Conservation (phyloP, 1,139 yeast species). For the Zygoascus sp. region DNA sequence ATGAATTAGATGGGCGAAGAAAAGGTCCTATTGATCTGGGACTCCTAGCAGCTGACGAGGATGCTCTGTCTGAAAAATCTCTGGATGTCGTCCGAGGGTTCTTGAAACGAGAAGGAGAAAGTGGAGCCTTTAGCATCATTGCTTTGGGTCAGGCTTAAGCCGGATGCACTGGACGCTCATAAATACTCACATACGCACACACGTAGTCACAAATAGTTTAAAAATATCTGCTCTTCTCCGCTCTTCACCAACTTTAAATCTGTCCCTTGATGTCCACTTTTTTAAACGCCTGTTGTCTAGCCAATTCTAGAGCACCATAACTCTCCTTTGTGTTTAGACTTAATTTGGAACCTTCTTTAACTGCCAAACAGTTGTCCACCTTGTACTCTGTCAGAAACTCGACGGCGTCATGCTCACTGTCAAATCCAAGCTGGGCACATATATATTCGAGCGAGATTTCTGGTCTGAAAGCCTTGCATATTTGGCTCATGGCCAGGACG, state of each 20-base stretch:
- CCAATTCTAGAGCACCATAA: slow-evolving; percentile 43
- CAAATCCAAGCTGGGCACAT: slow-evolving; percentile 46
- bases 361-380: slow-evolving; percentile 37
- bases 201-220: neutral
- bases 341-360: slow-evolving; percentile 10
- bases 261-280: slow-evolving; percentile 94
- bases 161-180: neutral
- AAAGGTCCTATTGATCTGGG: slow-evolving; percentile 72
- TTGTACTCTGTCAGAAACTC: slow-evolving; percentile 44
- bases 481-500: slow-evolving; percentile 52
- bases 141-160: slow-evolving; percentile 30
- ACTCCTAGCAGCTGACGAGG: slow-evolving; percentile 38
- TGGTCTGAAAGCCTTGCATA: slow-evolving; percentile 59
- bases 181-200: neutral
- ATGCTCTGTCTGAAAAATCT: slow-evolving; percentile 52
- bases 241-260: slow-evolving; percentile 36
- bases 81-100: slow-evolving; percentile 58
- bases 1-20: slow-evolving; percentile 87
- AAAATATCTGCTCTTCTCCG: neutral
- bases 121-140: slow-evolving; percentile 34
- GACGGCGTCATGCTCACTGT: slow-evolving; percentile 32
- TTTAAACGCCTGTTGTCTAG: slow-evolving; percentile 45
- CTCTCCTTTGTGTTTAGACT: slow-evolving; percentile 40
- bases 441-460: slow-evolving; percentile 45
- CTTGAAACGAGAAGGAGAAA: slow-evolving; percentile 42